A percentile compares a stretch with the other conserved stretches of the same genome.
Conservation (phyloP, 179 eudicot genomes). For the Patellifolia procumbens region DNA sequence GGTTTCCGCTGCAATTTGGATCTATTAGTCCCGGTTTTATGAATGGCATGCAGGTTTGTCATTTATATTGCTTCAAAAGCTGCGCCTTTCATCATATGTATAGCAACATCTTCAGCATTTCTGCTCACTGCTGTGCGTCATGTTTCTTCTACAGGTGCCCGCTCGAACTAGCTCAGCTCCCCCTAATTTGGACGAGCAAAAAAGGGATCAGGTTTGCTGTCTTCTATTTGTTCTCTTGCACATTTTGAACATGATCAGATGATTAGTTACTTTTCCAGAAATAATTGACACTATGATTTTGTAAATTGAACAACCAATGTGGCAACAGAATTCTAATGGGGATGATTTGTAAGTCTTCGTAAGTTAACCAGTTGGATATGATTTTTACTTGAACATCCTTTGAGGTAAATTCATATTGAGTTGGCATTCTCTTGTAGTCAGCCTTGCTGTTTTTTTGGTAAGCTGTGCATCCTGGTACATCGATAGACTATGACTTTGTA, state of each 20-base stretch:
- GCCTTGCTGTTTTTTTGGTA: neutral
- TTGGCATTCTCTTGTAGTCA: neutral
- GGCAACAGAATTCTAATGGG: neutral
- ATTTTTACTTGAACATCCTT: neutral
- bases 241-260: neutral
- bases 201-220: conserved; percentile 72
- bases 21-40: conserved; percentile 75
- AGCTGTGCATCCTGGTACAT: neutral
- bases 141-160: conserved; percentile 57
- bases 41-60: conserved; percentile 85
- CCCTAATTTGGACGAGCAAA: conserved; percentile 91
- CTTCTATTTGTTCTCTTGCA: neutral
- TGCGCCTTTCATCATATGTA: neutral
- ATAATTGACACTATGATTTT: neutral
- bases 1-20: conserved; percentile 82
- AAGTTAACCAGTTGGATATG: neutral
- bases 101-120: conserved; percentile 1
- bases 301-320: neutral
- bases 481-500: no score
- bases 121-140: neutral
- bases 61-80: neutral
- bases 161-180: conserved; percentile 97
- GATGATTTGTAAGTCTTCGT: neutral
- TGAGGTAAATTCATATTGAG: neutral
- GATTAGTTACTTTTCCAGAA: neutral